Base-by-base conservation (phyloP, 192 early-diverging fungal species). In the Entrophospora sp. region DNA sequence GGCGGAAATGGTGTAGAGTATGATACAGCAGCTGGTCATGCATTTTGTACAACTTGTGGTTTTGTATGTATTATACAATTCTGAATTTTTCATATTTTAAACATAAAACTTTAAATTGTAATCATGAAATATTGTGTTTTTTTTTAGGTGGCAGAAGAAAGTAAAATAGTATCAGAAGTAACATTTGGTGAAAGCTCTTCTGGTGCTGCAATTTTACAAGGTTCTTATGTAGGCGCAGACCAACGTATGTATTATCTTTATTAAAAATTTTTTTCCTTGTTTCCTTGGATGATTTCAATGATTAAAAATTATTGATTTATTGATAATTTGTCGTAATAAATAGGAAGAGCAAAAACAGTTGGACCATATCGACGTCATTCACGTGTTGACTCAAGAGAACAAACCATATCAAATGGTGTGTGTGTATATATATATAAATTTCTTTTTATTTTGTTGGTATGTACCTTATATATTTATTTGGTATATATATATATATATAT, bases 111-210 rank as follows among this genome's bases (percentile, higher is more conserved):
- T 55, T 28, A 18, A 38, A 34, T 14, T 32, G 12, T 59, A 27
- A 38, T 68, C 25, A 18, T 25, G 14, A 3, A n/a, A 4, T 24
- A 35, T 35, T 43, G 16, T 37, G n/a, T 63, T 52, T 24, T 46
- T 27, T 2, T 13, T 18, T 75, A 94, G 83, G 94, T 98, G 22
- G 62, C 92, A 51, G 94, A 96, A 76, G 91, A 98, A 69, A 94
- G 94, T 73, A 83, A 82, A 36, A 95, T 98, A 52, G 90, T 98
- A 16, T 73, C 91, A 0, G 96, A 98, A 78, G 86, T 96, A 32
- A 84, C 89, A 6, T 98, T 98, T 75, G 83, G 79, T 27, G 96
- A 98, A 75, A 81, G 82, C 7, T 69, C 90, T 25, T 87, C 84
- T 48, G 95, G 95, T n/a, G 88, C 89, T 6, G 90, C 91, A 2